Evolutionary conservation across 2,329 filamentous ascomycete genomes (phyloP).

Genomic region (Aspergillus sp.): DNA sequence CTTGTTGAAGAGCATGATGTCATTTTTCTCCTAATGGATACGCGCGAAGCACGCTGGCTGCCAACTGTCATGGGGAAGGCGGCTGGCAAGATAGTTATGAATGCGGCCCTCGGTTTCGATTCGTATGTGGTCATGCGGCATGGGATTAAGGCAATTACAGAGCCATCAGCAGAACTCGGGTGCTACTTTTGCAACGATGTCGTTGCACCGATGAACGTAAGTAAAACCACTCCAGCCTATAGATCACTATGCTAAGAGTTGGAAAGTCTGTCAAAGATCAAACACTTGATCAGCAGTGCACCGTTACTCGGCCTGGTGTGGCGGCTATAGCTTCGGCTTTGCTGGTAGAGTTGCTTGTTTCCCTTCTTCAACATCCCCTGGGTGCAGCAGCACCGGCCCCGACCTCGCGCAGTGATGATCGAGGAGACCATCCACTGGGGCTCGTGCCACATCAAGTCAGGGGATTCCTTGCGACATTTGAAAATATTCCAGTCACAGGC

Average conservation of each 20-base stretch:
- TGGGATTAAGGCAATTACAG: slow-evolving; percentile 64
- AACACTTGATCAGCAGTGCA: slow-evolving; percentile 96
- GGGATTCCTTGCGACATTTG: slow-evolving; percentile 63
- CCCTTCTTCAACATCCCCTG: slow-evolving; percentile 80
- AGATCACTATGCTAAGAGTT: slow-evolving; percentile 20
- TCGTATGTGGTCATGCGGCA: slow-evolving; percentile 97
- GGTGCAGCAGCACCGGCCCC: slow-evolving; percentile 46
- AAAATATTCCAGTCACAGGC: slow-evolving; percentile 59
- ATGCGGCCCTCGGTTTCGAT: slow-evolving; percentile 93
- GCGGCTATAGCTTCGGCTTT: slow-evolving; percentile 90
- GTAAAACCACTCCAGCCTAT: slow-evolving; percentile 36
- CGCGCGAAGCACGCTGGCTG: slow-evolving; percentile 89
- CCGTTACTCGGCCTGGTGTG: slow-evolving; percentile 89
- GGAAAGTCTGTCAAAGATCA: slow-evolving; percentile 84
- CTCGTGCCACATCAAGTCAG: slow-evolving; percentile 65
- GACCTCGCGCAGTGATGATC: slow-evolving; percentile 32
- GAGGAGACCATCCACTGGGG: slow-evolving; percentile 49
- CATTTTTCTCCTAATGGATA: slow-evolving; percentile 97
- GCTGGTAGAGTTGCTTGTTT: slow-evolving; percentile 85
- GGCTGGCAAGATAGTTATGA: slow-evolving; percentile 91
- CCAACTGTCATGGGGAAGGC: slow-evolving; percentile 96
- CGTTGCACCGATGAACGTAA: slow-evolving; percentile 87
- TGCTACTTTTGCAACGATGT: slow-evolving; percentile 99
- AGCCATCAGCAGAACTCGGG: slow-evolving; percentile 70
- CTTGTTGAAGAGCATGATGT: slow-evolving; percentile 85